These are phyloP conservation scores for Saussurea involucrata DNA, from an alignment of 129 eudicot species.

Conservation along the genomic window DNA sequence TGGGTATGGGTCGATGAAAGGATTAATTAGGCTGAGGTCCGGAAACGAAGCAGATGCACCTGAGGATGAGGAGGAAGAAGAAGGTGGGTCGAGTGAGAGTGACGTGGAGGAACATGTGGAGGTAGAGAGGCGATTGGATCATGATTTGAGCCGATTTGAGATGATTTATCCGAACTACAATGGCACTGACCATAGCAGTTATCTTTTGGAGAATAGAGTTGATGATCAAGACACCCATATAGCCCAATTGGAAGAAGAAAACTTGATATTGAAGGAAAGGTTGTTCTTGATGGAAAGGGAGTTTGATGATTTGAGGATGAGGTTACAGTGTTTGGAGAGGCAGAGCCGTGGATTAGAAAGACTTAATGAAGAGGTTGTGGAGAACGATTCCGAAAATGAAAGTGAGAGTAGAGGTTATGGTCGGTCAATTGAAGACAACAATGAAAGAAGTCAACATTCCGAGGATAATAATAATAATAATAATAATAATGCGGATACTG, in stretches of 20 bases:
- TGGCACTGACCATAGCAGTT: conserved; percentile 36
- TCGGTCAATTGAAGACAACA: conserved; percentile 23
- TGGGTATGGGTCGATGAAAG: conserved; percentile 72
- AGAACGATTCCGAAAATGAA: conserved; percentile 75
- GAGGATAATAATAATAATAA: conserved; percentile 18
- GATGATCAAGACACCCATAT: conserved; percentile 39
- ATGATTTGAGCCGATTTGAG: conserved; percentile 89
- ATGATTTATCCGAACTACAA: conserved; percentile 72
- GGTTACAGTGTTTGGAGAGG: conserved; percentile 68
- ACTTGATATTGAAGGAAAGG: conserved; percentile 74
- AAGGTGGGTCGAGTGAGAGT: conserved; percentile 78
- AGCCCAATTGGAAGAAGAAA: conserved; percentile 58
- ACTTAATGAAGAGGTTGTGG: conserved; percentile 57
- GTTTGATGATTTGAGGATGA: conserved; percentile 76
- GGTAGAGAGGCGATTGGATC: conserved; percentile 90
- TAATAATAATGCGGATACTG: conserved; percentile 6
- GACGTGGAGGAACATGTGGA: conserved; percentile 90
- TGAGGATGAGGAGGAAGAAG: conserved; percentile 70
- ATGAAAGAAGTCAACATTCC: conserved; percentile 12
- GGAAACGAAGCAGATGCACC: conserved; percentile 59
- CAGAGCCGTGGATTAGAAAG: conserved; percentile 27
- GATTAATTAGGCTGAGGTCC: conserved; percentile 51
- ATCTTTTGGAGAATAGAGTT: conserved; percentile 33
- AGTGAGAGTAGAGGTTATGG: conserved; percentile 36
- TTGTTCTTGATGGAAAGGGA: conserved; percentile 84